phyloP scores from a whole-genome alignment of 768 basidiomycete genomes.

The Russula dissimulans region DNA sequence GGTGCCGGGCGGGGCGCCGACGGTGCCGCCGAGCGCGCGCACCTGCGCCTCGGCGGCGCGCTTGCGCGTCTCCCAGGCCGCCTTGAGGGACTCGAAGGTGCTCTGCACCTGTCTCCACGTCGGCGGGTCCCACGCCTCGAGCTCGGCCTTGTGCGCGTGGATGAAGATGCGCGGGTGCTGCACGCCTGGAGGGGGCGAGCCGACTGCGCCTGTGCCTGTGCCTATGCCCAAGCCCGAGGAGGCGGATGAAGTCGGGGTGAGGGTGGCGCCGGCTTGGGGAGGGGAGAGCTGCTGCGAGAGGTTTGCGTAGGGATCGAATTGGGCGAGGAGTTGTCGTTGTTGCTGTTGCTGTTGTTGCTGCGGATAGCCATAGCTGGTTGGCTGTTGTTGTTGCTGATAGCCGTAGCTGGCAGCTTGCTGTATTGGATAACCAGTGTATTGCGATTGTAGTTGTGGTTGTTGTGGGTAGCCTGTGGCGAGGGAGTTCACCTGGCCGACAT shows the following conservation, averaged over 20 bases:
- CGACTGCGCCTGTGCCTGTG: neutral
- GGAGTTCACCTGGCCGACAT: slow-evolving; percentile 17
- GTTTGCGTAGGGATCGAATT: slow-evolving; percentile 19
- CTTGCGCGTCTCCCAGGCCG: slow-evolving; percentile 54
- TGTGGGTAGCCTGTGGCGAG: slow-evolving; percentile 18
- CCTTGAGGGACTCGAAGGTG: slow-evolving; percentile 55
- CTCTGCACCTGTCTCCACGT: slow-evolving; percentile 34
- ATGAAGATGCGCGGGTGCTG: slow-evolving; percentile 65
- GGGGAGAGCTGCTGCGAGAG: neutral
- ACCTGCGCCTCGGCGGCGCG: slow-evolving; percentile 42
- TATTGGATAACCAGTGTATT: slow-evolving; percentile 23
- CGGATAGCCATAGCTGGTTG: slow-evolving; percentile 17
- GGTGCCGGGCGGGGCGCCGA: neutral
- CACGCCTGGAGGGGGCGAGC: slow-evolving; percentile 26
- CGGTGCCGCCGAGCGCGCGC: slow-evolving; percentile 35
- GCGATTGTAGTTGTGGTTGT: slow-evolving; percentile 23
- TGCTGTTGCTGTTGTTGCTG: slow-evolving; percentile 5
- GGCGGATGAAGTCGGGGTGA: no score
- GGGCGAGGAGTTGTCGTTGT: slow-evolving; percentile 11
- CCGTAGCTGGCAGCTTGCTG: slow-evolving; percentile 13
- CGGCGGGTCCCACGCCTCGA: slow-evolving; percentile 32
- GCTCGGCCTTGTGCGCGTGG: slow-evolving; percentile 51
- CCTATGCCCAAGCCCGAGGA: no score
- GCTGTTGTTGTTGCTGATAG: slow-evolving; percentile 12
- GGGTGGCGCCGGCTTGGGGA: neutral